Conservation (phyloP, 305 asterid genomes). For the Euphrasia arctica region DNA sequence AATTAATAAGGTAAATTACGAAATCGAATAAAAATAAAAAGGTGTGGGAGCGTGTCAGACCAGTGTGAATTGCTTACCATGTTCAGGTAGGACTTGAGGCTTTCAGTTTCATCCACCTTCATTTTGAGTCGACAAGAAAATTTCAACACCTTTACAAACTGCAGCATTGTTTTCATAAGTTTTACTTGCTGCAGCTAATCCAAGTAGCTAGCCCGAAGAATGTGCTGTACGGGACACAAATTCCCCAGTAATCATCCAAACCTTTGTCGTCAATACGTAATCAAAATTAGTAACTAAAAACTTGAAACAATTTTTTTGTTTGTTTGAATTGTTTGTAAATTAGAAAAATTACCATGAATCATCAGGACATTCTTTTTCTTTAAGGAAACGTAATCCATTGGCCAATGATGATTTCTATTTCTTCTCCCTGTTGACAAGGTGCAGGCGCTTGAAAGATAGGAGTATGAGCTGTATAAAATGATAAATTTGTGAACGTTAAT, state of each 20-base stretch:
- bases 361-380: slow-evolving; percentile 59
- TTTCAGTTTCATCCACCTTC: slow-evolving; percentile 65
- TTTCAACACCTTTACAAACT: slow-evolving; percentile 49
- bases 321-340: no score
- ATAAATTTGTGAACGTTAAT: no score
- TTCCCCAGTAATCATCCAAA: slow-evolving; percentile 73
- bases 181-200: slow-evolving; percentile 54
- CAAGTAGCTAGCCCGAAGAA: slow-evolving; percentile 44
- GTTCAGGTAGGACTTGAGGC: slow-evolving; percentile 68
- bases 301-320: background rate
- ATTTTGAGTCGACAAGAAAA: slow-evolving; percentile 52
- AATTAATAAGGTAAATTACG: no score
- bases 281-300: background rate
- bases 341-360: slow-evolving; percentile 56
- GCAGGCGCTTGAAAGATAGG: slow-evolving; percentile 53
- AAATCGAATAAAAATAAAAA: no score
- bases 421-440: slow-evolving; percentile 68
- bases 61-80: slow-evolving; percentile 38
- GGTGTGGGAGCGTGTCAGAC: no score
- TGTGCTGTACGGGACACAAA: slow-evolving; percentile 75
- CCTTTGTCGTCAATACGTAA: slow-evolving; percentile 29
- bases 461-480: no score
- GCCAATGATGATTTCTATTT: slow-evolving; percentile 51
- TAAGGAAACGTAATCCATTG: slow-evolving; percentile 46
- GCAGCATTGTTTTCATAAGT: slow-evolving; percentile 51